phyloP scores from a whole-genome alignment of 352 stramenopile genomes.

The Chrysophaeum taylorii region DNA sequence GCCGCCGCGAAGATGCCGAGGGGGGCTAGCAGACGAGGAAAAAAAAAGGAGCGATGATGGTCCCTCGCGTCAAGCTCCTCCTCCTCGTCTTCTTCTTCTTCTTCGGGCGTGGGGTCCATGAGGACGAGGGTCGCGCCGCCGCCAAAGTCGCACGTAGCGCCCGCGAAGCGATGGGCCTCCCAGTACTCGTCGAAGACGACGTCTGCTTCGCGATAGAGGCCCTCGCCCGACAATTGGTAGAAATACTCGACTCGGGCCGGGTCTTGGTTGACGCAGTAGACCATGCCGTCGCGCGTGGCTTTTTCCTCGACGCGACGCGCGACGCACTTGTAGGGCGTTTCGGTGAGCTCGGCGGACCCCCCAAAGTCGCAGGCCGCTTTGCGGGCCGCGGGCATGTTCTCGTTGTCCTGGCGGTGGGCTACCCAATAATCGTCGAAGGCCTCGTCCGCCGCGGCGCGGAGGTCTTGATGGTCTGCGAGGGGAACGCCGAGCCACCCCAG shows the following conservation, averaged over 20 bases:
- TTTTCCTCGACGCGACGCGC: neutral
- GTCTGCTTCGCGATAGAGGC: neutral
- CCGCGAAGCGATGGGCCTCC: constrained; percentile 26
- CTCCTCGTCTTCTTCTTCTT: constrained; percentile 24
- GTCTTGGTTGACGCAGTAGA: constrained; percentile 4
- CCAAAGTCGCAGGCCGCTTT: neutral
- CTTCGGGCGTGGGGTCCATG: constrained; percentile 35
- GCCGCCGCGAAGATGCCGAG: no score
- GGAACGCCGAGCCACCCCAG: neutral
- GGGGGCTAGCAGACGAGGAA: no score
- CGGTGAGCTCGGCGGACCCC: neutral
- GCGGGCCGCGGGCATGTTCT: no score
- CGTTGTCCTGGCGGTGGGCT: no score
- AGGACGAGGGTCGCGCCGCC: constrained; percentile 39
- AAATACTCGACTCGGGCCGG: neutral
- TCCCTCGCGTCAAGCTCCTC: no score
- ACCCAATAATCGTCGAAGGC: neutral
- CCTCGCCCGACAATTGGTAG: neutral
- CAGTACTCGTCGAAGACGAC: neutral
- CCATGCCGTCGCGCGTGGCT: neutral
- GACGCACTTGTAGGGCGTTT: neutral
- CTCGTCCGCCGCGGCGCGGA: neutral
- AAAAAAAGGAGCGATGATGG: no score
- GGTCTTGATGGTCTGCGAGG: neutral
- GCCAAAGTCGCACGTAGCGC: constrained; percentile 54